These are phyloP conservation scores for Xylaria hypoxylon DNA, from an alignment of 2,329 filamentous ascomycete species.

Conservation along the genomic window DNA sequence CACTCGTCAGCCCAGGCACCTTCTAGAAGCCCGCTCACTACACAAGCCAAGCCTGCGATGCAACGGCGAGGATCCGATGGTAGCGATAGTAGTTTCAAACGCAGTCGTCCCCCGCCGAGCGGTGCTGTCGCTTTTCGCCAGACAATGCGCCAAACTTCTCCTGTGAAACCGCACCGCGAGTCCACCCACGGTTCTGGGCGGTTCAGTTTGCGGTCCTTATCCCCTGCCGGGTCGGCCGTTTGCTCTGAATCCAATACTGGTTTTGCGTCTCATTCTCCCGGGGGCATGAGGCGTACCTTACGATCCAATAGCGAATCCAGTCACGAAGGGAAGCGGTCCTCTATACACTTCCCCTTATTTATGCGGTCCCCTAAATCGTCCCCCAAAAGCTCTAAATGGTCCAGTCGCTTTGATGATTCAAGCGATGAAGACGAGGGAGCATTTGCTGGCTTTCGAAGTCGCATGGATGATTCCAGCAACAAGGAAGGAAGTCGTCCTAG, in stretches of 20 bases:
- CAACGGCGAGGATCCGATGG: slow-evolving; percentile 70
- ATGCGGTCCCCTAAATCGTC: slow-evolving; percentile 54
- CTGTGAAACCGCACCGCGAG: slow-evolving; percentile 52
- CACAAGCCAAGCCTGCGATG: slow-evolving; percentile 51
- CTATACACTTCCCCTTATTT: slow-evolving; percentile 59
- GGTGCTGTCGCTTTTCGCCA: slow-evolving; percentile 73
- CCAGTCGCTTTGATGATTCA: slow-evolving; percentile 70
- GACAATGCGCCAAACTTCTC: slow-evolving; percentile 73
- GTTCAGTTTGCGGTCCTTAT: slow-evolving; percentile 77
- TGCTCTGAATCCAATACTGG: slow-evolving; percentile 58
- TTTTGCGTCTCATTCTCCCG: slow-evolving; percentile 54
- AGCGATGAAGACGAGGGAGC: slow-evolving; percentile 68
- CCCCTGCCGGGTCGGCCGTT: slow-evolving; percentile 70
- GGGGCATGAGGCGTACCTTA: slow-evolving; percentile 59
- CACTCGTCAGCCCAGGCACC: slow-evolving; percentile 23
- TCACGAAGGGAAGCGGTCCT: slow-evolving; percentile 52
- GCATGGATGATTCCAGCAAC: slow-evolving; percentile 79
- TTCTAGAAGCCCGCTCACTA: slow-evolving; percentile 31
- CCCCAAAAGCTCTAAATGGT: slow-evolving; percentile 40
- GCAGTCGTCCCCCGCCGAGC: slow-evolving; percentile 62
- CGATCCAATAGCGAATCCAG: slow-evolving; percentile 55
- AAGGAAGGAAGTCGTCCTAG: slow-evolving; percentile 61
- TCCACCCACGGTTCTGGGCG: slow-evolving; percentile 63
- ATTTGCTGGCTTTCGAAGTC: slow-evolving; percentile 61
- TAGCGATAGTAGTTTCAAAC: slow-evolving; percentile 86